These are phyloP conservation scores for Alternaria sp. DNA, from an alignment of 2,329 filamentous ascomycete genomes.

Conservation along the genomic window DNA sequence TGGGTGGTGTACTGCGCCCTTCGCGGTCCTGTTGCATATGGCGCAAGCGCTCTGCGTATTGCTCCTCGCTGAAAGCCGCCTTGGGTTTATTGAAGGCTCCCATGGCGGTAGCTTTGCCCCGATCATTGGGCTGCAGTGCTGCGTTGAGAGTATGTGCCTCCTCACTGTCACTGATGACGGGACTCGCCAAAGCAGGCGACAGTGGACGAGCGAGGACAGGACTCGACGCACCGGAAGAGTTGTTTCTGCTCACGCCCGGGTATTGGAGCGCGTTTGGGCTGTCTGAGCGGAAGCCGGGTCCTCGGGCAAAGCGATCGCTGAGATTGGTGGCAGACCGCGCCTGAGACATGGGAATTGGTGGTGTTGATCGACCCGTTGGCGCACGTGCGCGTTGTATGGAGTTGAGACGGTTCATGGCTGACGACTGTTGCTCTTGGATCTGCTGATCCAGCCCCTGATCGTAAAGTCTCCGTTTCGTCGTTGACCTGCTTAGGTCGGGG, in stretches of 20 bases:
- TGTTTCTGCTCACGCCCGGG: constrained; percentile 44
- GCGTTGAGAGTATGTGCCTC: constrained; percentile 68
- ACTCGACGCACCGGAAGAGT: constrained; percentile 52
- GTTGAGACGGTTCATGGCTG: constrained; percentile 80
- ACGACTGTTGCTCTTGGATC: constrained; percentile 79
- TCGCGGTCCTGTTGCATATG: constrained; percentile 81
- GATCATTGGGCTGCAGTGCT: constrained; percentile 76
- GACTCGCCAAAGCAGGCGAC: constrained; percentile 68
- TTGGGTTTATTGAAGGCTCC: constrained; percentile 76
- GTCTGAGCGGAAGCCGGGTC: constrained; percentile 54
- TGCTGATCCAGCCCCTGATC: constrained; percentile 83
- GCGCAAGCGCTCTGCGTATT: constrained; percentile 81
- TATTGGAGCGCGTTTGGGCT: constrained; percentile 58
- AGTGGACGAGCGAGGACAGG: constrained; percentile 52
- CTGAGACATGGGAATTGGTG: constrained; percentile 54
- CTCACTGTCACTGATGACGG: constrained; percentile 74
- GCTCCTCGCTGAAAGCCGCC: constrained; percentile 82
- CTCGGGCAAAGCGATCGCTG: constrained; percentile 55
- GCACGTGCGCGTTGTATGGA: constrained; percentile 70
- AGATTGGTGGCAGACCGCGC: constrained; percentile 58
- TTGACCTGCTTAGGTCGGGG: constrained; percentile 66
- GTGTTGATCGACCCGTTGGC: constrained; percentile 61
- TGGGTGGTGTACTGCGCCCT: constrained; percentile 52
- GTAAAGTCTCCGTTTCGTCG: constrained; percentile 79
- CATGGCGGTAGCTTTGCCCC: constrained; percentile 81